phyloP scores from a whole-genome alignment of 345 rosid species.

The Rhizophora apiculata region DNA sequence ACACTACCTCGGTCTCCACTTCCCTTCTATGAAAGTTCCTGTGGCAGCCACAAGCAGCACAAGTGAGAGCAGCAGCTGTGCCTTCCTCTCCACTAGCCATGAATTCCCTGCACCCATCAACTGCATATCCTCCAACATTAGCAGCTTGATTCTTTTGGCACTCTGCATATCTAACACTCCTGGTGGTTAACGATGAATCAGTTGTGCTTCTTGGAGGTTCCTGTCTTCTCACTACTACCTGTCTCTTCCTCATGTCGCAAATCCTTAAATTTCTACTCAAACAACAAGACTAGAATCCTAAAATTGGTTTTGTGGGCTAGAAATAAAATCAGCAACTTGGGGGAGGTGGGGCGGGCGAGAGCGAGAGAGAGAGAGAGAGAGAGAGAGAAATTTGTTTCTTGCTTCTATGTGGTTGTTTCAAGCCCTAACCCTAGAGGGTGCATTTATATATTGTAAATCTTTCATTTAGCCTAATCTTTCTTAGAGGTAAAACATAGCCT shows the following conservation, averaged over 20 bases:
- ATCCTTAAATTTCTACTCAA: slow-evolving; percentile 1
- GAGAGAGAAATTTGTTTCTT: slow-evolving; percentile 3
- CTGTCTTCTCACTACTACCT: slow-evolving; percentile 57
- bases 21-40: slow-evolving; percentile 33
- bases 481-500: neutral
- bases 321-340: too few species aligned
- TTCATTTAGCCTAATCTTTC: neutral
- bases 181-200: slow-evolving; percentile 34
- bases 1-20: slow-evolving; percentile 56
- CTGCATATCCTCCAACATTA: slow-evolving; percentile 60
- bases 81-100: slow-evolving; percentile 57
- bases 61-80: slow-evolving; percentile 26
- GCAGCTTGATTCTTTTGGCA: slow-evolving; percentile 84
- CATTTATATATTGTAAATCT: slow-evolving; percentile 38
- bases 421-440: slow-evolving; percentile 55
- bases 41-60: slow-evolving; percentile 41
- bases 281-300: neutral
- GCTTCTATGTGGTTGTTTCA: slow-evolving; percentile 6
- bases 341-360: neutral
- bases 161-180: slow-evolving; percentile 63
- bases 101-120: slow-evolving; percentile 84
- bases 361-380: neutral
- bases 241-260: slow-evolving; percentile 61
- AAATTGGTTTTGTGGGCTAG: too few species aligned
- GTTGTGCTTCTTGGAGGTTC: slow-evolving; percentile 43